Base-by-base conservation (phyloP, 495 filamentous ascomycete species). In the Schizothecium vesticola region DNA sequence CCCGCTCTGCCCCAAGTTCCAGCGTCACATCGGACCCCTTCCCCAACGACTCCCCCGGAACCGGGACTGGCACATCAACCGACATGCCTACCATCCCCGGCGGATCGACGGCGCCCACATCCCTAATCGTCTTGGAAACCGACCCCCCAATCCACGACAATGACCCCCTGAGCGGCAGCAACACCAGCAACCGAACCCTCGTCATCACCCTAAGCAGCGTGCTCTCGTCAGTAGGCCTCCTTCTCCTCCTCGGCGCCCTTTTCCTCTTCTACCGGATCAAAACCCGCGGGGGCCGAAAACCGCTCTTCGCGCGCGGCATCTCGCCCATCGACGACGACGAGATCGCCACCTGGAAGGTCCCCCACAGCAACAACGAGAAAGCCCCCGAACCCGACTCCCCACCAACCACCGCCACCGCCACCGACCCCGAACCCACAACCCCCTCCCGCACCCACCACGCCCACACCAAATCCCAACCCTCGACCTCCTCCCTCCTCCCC, bases 251-350 rank as follows among this genome's bases (percentile, higher is more conserved):
- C 21, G 69, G 73, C 23, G 72, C 66, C 23, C 66, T 74, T 22
- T 67, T 74, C 1, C 67, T 77, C 63, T 55, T 80, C 33, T 81
- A 73, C 56, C 68, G 75, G 51, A 73, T 78, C 56, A 69, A 64
- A 43, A 43, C 33, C 6, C 73, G 77, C 36, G 74, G 68, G 64
- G 73, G 71, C 62, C 78, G 73, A n/a, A 72, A 76, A 26, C 78
- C 72, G 11, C 69, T 82, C 65, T 79, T 82, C 56, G 73, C 75
- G 4, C 74, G 82, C 59, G 80, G 80, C 55, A 77, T 84, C 43
- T 79, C 82, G 0, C 82, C 82, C 11, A 83, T 85, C 69, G 82
- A 81, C 60, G 82, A 85, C 67, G 82, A 85, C 36, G 82, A 85
- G 69, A 85, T 85, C 61, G 82, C 79, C 56, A 81, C 80, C 22